Evolutionary conservation across 2,329 filamentous ascomycete genomes (phyloP).

Genomic region (Aureobasidium leucospermi): DNA sequence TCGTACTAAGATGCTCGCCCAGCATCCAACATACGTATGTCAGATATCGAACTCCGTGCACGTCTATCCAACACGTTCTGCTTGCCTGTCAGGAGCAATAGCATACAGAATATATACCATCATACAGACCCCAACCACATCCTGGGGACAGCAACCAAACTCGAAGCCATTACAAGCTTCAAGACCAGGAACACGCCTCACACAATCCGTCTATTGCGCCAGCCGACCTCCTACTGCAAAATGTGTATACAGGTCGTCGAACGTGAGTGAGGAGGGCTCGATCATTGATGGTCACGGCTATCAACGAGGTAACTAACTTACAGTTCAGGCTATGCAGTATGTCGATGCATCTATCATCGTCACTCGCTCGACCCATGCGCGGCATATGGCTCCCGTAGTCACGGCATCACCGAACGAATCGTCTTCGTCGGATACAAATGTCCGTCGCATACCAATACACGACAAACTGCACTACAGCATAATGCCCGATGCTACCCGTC

Average conservation of each 20-base stretch:
- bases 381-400: constrained; percentile 65
- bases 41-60: background rate
- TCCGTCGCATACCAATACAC: constrained; percentile 22
- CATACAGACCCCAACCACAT: background rate
- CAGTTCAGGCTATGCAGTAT: constrained; percentile 58
- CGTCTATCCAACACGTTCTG: background rate
- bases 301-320: no score
- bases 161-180: background rate
- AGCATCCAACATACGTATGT: background rate
- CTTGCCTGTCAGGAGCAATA: background rate
- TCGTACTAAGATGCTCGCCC: background rate
- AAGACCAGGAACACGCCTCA: background rate
- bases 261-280: constrained; percentile 31
- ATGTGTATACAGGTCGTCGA: constrained; percentile 90
- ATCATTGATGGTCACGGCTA: no score
- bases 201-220: background rate
- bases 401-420: constrained; percentile 63
- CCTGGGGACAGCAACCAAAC: background rate
- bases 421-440: constrained; percentile 82
- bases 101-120: background rate
- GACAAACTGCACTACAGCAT: background rate
- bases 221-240: background rate
- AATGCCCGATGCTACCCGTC: background rate
- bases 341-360: constrained; percentile 79
- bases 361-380: constrained; percentile 80